phyloP scores from a whole-genome alignment of 192 early-diverging fungal genomes.

The Coemansia sp. region DNA sequence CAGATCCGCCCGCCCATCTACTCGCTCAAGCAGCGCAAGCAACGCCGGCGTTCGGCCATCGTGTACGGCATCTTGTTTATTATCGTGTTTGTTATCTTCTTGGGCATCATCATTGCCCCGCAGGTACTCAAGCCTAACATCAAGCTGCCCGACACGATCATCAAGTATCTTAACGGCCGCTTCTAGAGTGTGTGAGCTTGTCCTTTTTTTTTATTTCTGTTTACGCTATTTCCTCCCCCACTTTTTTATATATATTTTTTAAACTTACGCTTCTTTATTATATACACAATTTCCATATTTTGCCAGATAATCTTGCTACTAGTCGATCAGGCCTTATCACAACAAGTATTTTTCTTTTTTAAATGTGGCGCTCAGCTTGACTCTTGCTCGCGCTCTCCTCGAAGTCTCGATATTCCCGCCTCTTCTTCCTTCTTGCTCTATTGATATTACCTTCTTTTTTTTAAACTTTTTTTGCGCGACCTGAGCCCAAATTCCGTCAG shows the following conservation, averaged over 20 bases:
- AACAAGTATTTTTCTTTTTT: neutral
- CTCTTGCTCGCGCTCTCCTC: neutral
- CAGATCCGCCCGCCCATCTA: slow-evolving; percentile 78
- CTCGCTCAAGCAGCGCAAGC: slow-evolving; percentile 65
- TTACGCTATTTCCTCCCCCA: neutral
- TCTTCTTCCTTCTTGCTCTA: neutral
- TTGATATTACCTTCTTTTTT: neutral
- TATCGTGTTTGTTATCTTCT: slow-evolving; percentile 63
- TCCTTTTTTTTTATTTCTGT: neutral
- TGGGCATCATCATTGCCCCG: slow-evolving; percentile 67
- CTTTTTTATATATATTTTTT: neutral
- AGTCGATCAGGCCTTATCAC: neutral
- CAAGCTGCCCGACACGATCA: slow-evolving; percentile 33
- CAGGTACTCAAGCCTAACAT: slow-evolving; percentile 53
- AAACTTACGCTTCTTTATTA: neutral
- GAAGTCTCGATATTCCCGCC: neutral
- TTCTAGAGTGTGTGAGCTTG: slow-evolving; percentile 28
- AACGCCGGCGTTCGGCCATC: slow-evolving; percentile 67
- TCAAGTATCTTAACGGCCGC: slow-evolving; percentile 50
- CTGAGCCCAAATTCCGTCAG: neutral
- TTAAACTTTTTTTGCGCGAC: neutral
- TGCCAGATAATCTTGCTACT: neutral
- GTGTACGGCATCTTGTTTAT: slow-evolving; percentile 72
- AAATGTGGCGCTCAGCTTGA: neutral
- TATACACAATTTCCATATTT: neutral